These are phyloP conservation scores for Prunus persica DNA, from an alignment of 306 rosid species.

Conservation along the genomic window Prunus_persica_NCBIv2 NC_034015.1:3546501-3547000, in stretches of 20 bases:
- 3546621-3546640: not conserved
- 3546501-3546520: not conserved
- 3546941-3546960: conserved; percentile 19
- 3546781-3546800: conserved; percentile 32
- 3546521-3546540: conserved; percentile 3
- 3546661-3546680: conserved; percentile 54
- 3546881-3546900: not conserved
- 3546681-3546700: conserved; percentile 90
- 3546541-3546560: conserved; percentile 1
- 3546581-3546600: not conserved
- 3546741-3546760: conserved; percentile 32
- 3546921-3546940: conserved; percentile 3
- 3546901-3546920: conserved; percentile 10
- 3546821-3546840: conserved; percentile 27
- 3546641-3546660: not conserved
- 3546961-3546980: not conserved
- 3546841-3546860: conserved; percentile 5
- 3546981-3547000: conserved; percentile 24
- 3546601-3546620: conserved; percentile 8
- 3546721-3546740: conserved; percentile 30
- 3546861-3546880: not conserved
- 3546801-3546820: conserved; percentile 21
- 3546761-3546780: conserved; percentile 31
- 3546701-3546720: conserved; percentile 53
- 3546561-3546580: not conserved